These are phyloP conservation scores for Sporothrix protearum DNA, from an alignment of 2,329 filamentous ascomycete genomes.

Conservation along the genomic window DNA sequence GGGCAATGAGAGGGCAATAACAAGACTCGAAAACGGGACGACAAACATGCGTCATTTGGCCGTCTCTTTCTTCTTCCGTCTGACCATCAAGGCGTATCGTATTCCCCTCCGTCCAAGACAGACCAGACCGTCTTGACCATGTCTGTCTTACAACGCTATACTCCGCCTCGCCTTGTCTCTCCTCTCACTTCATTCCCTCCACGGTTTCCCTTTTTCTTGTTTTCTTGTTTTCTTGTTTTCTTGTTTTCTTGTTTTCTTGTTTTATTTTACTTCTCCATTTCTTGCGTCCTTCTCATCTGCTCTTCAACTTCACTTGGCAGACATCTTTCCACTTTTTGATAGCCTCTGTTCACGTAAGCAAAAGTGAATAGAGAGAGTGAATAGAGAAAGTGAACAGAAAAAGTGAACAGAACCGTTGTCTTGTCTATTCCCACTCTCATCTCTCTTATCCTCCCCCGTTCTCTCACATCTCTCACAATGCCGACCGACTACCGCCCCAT, in stretches of 20 bases:
- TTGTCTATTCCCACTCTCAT: neutral
- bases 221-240: neutral
- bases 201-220: neutral
- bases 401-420: neutral
- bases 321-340: neutral
- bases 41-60: neutral
- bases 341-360: neutral
- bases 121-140: neutral
- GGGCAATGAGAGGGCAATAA: neutral
- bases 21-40: neutral
- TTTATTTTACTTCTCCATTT: no score
- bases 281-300: neutral
- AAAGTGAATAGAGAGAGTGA: neutral
- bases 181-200: neutral
- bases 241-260: no score
- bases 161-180: neutral
- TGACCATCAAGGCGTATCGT: neutral
- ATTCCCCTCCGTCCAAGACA: neutral
- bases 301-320: neutral
- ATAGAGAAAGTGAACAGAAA: no score
- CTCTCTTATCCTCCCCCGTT: neutral
- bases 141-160: neutral
- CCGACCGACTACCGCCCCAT: conserved; percentile 13
- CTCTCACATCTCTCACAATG: neutral
- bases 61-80: neutral